Conservation (phyloP, 2,329 filamentous ascomycete species). For the Rosellinia necatrix region DNA sequence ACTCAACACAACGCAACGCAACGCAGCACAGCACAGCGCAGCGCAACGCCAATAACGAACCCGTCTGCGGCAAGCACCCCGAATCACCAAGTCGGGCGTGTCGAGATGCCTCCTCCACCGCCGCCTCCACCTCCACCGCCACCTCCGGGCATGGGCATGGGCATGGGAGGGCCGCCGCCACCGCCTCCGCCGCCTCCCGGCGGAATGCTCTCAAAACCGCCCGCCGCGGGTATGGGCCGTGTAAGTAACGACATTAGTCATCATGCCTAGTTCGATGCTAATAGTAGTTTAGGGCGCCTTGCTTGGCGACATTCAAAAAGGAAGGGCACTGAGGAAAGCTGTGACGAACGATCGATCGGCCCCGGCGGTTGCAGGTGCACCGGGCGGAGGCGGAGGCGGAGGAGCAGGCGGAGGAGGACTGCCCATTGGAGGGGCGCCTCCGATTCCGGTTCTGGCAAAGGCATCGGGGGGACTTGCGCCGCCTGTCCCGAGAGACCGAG, state of each 20-base stretch:
- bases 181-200: slow-evolving; percentile 70
- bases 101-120: slow-evolving; percentile 59
- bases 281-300: slow-evolving; percentile 70
- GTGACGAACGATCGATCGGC: slow-evolving; percentile 93
- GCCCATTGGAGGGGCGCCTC: slow-evolving; percentile 75
- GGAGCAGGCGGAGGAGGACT: slow-evolving; percentile 59
- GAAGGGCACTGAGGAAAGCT: slow-evolving; percentile 77
- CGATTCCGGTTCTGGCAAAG: slow-evolving; percentile 68
- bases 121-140: slow-evolving; percentile 76
- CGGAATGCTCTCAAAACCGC: slow-evolving; percentile 62
- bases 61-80: not conserved
- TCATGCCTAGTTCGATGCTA: not conserved
- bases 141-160: slow-evolving; percentile 47
- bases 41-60: not conserved
- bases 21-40: no score
- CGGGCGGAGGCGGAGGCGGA: slow-evolving; percentile 56
- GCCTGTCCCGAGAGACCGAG: slow-evolving; percentile 70
- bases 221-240: slow-evolving; percentile 60
- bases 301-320: slow-evolving; percentile 85
- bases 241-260: slow-evolving; percentile 53
- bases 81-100: slow-evolving; percentile 4
- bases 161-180: slow-evolving; percentile 65
- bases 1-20: no score
- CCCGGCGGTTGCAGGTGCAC: slow-evolving; percentile 65
- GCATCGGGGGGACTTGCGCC: slow-evolving; percentile 66